These are phyloP conservation scores for Skeletonema tropicum DNA, from an alignment of 108 stramenopile genomes.

Conservation along the genomic window DNA sequence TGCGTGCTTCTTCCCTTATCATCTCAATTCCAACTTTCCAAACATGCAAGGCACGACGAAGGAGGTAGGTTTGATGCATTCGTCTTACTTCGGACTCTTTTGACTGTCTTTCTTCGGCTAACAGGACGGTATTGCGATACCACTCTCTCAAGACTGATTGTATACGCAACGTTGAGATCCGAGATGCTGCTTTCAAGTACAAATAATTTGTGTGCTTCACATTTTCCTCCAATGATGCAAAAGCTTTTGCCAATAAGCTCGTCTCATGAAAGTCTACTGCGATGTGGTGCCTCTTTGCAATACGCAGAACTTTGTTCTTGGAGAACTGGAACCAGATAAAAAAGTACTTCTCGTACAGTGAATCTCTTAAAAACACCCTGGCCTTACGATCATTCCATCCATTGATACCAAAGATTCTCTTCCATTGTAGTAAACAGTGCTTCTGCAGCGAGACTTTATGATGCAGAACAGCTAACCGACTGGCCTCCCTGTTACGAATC, in stretches of 20 bases:
- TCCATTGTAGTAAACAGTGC: slow-evolving; percentile 26
- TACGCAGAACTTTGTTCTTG: slow-evolving; percentile 3
- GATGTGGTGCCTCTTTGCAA: slow-evolving; percentile 18
- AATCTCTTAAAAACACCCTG: slow-evolving; percentile 15
- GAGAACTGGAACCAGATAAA: slow-evolving; percentile 20
- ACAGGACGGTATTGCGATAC: neutral
- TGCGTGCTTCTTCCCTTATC: slow-evolving; percentile 19
- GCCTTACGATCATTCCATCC: slow-evolving; percentile 36
- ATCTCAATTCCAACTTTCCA: slow-evolving; percentile 23
- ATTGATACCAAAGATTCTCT: slow-evolving; percentile 18
- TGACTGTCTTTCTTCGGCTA: neutral
- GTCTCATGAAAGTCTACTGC: slow-evolving; percentile 38
- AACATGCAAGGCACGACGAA: slow-evolving; percentile 9
- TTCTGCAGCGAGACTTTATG: slow-evolving; percentile 23
- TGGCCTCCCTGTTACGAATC: slow-evolving; percentile 16
- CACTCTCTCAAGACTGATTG: slow-evolving; percentile 11
- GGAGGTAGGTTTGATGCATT: slow-evolving; percentile 3
- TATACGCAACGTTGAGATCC: neutral
- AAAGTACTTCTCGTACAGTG: slow-evolving; percentile 22
- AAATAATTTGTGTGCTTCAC: slow-evolving; percentile 10
- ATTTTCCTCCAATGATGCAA: slow-evolving; percentile 34
- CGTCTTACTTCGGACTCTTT: neutral
- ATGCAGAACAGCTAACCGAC: slow-evolving; percentile 33
- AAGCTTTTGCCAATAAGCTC: slow-evolving; percentile 28
- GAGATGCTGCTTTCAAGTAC: neutral